Percentiles rank a stretch among this genome's conserved stretches.
phyloP scores from a whole-genome alignment of 139 green algal genomes.

The Closterium sp. region DNA sequence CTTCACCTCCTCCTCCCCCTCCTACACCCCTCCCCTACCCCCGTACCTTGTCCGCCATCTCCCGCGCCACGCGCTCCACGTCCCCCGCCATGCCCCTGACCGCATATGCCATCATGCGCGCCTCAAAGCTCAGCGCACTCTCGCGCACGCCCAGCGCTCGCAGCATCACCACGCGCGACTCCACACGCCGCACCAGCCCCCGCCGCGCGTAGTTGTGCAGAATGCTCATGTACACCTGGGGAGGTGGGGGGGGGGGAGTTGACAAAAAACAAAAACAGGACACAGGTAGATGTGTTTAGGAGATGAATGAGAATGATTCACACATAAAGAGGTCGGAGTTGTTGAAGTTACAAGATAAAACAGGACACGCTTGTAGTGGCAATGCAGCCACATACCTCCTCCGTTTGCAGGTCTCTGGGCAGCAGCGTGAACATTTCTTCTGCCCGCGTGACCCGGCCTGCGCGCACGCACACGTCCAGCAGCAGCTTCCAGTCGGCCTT shows the following conservation, averaged over 20 bases:
- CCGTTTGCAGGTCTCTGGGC: background rate
- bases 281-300: no score
- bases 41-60: background rate
- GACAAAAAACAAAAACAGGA: no score
- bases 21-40: no score
- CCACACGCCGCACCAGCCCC: background rate
- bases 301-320: no score
- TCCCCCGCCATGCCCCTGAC: background rate
- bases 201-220: background rate
- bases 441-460: background rate
- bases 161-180: background rate
- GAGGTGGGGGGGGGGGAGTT: no score
- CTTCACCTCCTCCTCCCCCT: no score
- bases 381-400: background rate
- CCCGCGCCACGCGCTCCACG: background rate
- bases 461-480: background rate
- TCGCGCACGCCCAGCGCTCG: background rate
- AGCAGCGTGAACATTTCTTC: background rate
- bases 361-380: no score
- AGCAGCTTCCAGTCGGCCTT: background rate
- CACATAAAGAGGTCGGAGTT: no score
- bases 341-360: no score
- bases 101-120: background rate
- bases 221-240: background rate
- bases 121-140: background rate